phyloP scores from a whole-genome alignment of 768 basidiomycete species.

The Trametes villosa region DNA sequence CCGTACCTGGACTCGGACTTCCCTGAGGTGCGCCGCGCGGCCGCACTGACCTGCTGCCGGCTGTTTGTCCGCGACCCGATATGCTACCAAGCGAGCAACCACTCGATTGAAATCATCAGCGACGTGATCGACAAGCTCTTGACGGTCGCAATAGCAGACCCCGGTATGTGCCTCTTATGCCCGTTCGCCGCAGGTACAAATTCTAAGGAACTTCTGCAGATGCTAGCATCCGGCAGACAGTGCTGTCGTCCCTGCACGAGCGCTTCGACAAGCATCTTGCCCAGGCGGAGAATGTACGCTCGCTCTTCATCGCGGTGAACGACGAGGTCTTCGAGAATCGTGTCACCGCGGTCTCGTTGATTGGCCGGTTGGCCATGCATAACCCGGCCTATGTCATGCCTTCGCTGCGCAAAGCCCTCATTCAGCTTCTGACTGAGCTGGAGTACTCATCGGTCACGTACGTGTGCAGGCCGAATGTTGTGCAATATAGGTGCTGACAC shows the following conservation, averaged over 20 bases:
- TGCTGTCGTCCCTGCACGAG: conserved; percentile 85
- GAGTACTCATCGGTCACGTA: conserved; percentile 91
- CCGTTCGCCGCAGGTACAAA: background rate
- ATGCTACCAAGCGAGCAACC: conserved; percentile 92
- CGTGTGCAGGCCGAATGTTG: conserved; percentile 40
- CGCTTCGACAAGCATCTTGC: conserved; percentile 97
- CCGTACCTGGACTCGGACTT: conserved; percentile 95
- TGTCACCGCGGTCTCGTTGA: conserved; percentile 85
- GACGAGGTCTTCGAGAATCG: conserved; percentile 96
- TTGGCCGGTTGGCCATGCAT: conserved; percentile 91
- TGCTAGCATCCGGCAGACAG: conserved; percentile 80
- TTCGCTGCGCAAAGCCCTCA: conserved; percentile 90
- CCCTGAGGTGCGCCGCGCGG: conserved; percentile 83
- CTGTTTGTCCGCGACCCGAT: conserved; percentile 95
- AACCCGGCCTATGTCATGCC: conserved; percentile 99
- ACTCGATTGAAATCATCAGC: conserved; percentile 95
- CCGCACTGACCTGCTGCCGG: conserved; percentile 89
- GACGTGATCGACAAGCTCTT: conserved; percentile 97
- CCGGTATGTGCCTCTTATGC: conserved; percentile 54
- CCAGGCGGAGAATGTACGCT: conserved; percentile 97
- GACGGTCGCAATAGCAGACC: conserved; percentile 95
- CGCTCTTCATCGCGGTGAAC: conserved; percentile 94
- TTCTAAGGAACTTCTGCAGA: conserved; percentile 47
- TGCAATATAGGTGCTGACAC: conserved; percentile 8
- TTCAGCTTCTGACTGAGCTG: conserved; percentile 94